These are phyloP conservation scores for Aspergillus sparsus DNA, from an alignment of 495 filamentous ascomycete species.

Conservation along the genomic window DNA sequence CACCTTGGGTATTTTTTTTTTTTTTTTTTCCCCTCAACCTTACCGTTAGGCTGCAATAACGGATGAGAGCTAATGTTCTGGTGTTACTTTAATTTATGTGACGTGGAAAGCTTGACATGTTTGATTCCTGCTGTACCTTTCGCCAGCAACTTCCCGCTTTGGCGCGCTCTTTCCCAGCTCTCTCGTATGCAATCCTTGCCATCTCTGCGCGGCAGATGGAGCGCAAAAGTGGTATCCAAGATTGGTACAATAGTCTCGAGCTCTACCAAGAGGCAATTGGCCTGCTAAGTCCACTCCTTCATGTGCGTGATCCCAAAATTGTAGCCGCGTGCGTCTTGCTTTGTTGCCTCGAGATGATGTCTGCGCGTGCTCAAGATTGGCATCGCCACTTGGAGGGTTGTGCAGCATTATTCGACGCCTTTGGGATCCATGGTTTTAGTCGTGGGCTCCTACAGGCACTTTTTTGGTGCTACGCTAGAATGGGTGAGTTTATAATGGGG, in stretches of 20 bases:
- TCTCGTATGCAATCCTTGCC: conserved; percentile 45
- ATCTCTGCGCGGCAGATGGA: conserved; percentile 48
- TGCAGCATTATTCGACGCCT: conserved; percentile 46
- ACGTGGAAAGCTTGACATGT: conserved; percentile 48
- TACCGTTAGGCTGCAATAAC: not conserved
- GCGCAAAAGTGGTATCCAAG: conserved; percentile 37
- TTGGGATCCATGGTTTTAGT: conserved; percentile 45
- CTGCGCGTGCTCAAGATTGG: conserved; percentile 48
- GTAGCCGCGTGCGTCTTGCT: conserved; percentile 44
- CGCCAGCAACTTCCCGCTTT: conserved; percentile 43
- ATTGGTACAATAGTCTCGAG: conserved; percentile 45
- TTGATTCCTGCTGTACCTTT: conserved; percentile 47
- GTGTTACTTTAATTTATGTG: conserved; percentile 8
- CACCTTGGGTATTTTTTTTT: conserved; percentile 39
- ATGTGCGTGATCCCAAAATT: conserved; percentile 42
- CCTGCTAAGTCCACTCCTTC: conserved; percentile 37
- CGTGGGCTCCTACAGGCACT: conserved; percentile 43
- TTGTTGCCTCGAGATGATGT: conserved; percentile 54
- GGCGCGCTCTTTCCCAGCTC: conserved; percentile 40
- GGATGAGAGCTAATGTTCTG: not conserved
- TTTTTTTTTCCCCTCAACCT: not conserved
- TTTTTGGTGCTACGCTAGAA: conserved; percentile 54
- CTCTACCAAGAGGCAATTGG: conserved; percentile 50
- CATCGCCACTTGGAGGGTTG: conserved; percentile 51
- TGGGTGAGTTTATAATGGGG: conserved; percentile 31